Conservation (phyloP, 352 stramenopile species). For the Pythium chondricola region DNA sequence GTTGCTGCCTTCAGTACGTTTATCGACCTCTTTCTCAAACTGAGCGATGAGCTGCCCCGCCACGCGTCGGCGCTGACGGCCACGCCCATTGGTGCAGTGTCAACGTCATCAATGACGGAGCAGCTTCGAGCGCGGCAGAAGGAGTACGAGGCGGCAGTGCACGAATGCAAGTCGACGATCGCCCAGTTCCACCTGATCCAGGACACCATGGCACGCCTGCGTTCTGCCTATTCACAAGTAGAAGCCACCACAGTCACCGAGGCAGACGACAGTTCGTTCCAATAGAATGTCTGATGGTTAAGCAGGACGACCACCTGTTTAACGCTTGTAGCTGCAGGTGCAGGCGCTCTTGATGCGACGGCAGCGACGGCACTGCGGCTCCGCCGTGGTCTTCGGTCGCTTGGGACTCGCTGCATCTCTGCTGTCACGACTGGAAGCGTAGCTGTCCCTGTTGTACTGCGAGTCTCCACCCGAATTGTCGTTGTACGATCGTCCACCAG, state of each 20-base stretch:
- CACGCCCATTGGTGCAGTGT: background rate
- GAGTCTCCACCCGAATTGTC: background rate
- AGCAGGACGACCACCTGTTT: background rate
- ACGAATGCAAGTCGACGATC: slow-evolving; percentile 18
- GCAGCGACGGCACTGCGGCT: slow-evolving; percentile 26
- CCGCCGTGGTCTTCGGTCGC: slow-evolving; percentile 19
- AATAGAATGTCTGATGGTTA: too few relatives aligned
- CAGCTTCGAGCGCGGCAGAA: slow-evolving; percentile 16
- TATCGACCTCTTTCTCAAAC: slow-evolving; percentile 44
- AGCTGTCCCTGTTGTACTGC: slow-evolving; percentile 3
- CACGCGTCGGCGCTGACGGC: slow-evolving; percentile 9
- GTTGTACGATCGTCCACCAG: background rate
- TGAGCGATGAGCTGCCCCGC: slow-evolving; percentile 33
- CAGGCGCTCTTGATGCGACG: slow-evolving; percentile 27
- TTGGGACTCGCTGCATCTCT: slow-evolving; percentile 21
- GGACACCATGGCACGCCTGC: slow-evolving; percentile 17
- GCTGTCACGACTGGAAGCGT: slow-evolving; percentile 2
- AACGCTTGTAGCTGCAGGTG: slow-evolving; percentile 25
- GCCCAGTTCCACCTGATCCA: slow-evolving; percentile 19
- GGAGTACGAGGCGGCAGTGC: slow-evolving; percentile 23
- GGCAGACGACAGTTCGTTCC: too few relatives aligned
- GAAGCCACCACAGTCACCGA: background rate
- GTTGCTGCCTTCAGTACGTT: slow-evolving; percentile 20
- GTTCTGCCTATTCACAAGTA: slow-evolving; percentile 14
- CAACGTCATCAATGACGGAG: background rate